Base-by-base conservation (phyloP, 176 grass and related monocot genomes). In the Luzula sylvatica region DNA sequence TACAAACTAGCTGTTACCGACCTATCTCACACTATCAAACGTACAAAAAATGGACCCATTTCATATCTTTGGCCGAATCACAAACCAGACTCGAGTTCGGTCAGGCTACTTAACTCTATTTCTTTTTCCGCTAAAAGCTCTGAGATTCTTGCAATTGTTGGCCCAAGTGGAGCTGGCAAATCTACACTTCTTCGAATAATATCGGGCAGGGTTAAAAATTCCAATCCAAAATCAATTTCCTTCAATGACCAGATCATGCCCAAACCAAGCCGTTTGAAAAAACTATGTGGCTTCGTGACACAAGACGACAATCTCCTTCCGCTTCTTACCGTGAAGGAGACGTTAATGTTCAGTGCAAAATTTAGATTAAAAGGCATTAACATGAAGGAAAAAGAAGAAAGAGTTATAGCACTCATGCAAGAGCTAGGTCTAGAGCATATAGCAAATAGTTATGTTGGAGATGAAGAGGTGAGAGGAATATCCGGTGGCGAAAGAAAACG, bases 231-330 rank as follows among this genome's bases (percentile, higher is more conserved):
- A 27, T 42, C 47, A 13, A 59, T 96, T 28, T 59, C 77, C 13
- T 39, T 96, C 50, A 73, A 85, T 26, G 71, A 69, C 6, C 77
- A 55, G 50, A 25, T 50, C 11, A 15, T 82, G 27, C 38, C 74
- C 35, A 78, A 75, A 27, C 68, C 77, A 1, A 72, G 53, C 18
- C 67, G 62, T 66, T 72, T 96, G 15, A 80, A 77, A 2, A 75
- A 66, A 53, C 61, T 85, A 0, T 95, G 90, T 44, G 83, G 84
- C 2, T 95, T 88, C 49, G 80, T 88, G 15, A 86, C 84, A 19
- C 90, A 96, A 75, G 90, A 96, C 13, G 84, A 89, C 71, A 88
- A 89, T 66, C 83, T 96, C 5, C 84, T 96, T 0, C 90, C 81
- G n/a, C 74, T 96, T 2, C 90, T 96, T 45, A 96, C 90, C 2